Evolutionary conservation across 345 rosid species (phyloP).

Genomic region (Anacardium occidentale): DNA sequence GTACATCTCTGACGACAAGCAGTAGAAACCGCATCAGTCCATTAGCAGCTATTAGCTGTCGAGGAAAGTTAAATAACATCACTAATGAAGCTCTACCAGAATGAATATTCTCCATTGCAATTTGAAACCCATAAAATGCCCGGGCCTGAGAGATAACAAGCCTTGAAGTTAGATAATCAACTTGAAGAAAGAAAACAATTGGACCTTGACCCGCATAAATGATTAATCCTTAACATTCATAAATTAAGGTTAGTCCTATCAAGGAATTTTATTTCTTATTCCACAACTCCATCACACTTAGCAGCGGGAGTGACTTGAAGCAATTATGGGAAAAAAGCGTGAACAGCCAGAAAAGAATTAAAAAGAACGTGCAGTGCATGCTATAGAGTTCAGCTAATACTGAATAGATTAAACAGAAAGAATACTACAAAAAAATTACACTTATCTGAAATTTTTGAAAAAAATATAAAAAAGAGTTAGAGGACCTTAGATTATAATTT

Average conservation of each 20-base stretch:
- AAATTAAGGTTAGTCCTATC: not conserved
- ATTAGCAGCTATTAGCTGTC: conserved; percentile 3
- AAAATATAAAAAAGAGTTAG: not conserved
- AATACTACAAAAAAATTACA: not conserved
- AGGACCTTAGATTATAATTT: conserved; percentile 12
- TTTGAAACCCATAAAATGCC: conserved; percentile 91
- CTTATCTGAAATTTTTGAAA: not conserved
- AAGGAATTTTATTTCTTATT: not conserved
- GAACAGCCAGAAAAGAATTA: not conserved
- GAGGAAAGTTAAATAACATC: conserved; percentile 6
- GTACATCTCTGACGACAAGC: conserved; percentile 66
- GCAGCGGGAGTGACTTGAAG: not conserved
- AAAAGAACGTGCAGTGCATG: not conserved
- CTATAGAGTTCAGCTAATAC: not conserved
- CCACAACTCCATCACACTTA: not conserved
- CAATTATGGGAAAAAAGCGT: not conserved
- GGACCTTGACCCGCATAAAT: not conserved
- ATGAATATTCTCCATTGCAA: conserved; percentile 95
- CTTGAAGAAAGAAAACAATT: not conserved
- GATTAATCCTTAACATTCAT: conserved; percentile 1
- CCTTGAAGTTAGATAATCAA: conserved; percentile 23
- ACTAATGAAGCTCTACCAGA: conserved; percentile 55
- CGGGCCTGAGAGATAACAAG: conserved; percentile 59
- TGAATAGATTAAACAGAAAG: not conserved
- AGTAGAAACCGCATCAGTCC: conserved; percentile 19